Evolutionary conservation across 2,329 filamentous ascomycete species (phyloP), one percentile per base, ranked within the genome.

Genomic region (Stromatinia cepivora): DNA sequence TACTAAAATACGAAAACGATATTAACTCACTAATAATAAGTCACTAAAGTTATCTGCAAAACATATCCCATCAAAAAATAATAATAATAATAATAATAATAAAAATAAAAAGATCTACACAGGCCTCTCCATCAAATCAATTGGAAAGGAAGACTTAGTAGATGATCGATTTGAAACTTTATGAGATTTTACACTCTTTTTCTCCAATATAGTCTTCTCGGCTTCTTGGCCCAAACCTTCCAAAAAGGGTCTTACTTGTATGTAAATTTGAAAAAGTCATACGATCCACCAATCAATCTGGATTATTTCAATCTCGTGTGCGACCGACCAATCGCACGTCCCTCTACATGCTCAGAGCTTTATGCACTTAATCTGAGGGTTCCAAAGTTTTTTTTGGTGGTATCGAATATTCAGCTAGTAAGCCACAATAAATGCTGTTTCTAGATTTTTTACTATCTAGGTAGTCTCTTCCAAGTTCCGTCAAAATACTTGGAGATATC

Each of bases 51-150:
- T 25, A 39, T 17, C 52, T 57, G 52, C 63, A 66, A 56, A 34
- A 57, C 31, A 36, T 66, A 56, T 56, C 42, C 52, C 28, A n/a
- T n/a, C n/a, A n/a, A n/a, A n/a, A n/a, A n/a, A n/a, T n/a, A n/a
- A n/a, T n/a, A n/a, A n/a, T n/a, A n/a, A n/a, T n/a, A n/a, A n/a
- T n/a, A n/a, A n/a, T n/a, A n/a, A n/a, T n/a, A n/a, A n/a, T n/a
- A n/a, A n/a, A 48, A 57, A 34, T 4, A 59, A 54, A 25, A 25
- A 15, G 64, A 66, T 58, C 64, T 57, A 66, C 64, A 48, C 64
- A 58, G 52, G 52, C 64, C 64, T 57, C 36, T 46, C 39, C 53
- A 66, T 58, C 64, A 36, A 66, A 66, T 66, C 50, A 57, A 34
- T 66, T 11, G 8, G 17, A 66, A 66, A 25, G 39, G 25, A 57